A percentile compares a stretch with the other conserved stretches of the same genome.
Evolutionary conservation across 2,329 filamentous ascomycete species (phyloP).

Genomic region (Chaetothyriales sp.): DNA sequence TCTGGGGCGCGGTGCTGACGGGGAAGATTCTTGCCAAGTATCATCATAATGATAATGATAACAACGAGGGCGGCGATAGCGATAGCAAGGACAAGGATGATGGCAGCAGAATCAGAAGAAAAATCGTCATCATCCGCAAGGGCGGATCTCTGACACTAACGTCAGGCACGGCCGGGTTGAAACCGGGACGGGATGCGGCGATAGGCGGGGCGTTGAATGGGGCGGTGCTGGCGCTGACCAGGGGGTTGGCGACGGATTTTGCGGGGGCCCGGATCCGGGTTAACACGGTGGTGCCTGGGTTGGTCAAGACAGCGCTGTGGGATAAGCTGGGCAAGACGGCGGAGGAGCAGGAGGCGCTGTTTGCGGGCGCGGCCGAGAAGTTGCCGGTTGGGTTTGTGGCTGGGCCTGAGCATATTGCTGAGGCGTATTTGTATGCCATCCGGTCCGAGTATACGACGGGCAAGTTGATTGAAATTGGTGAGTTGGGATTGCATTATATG

Average conservation of each 20-base stretch:
- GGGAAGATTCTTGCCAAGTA: conserved; percentile 7
- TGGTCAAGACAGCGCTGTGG: conserved; percentile 34
- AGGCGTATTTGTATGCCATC: conserved; percentile 30
- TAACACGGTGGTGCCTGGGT: conserved; percentile 45
- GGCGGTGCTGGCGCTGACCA: conserved; percentile 38
- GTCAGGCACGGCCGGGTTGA: conserved; percentile 36
- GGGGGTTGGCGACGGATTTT: conserved; percentile 46
- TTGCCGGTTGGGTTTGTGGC: conserved; percentile 22
- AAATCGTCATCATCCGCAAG: conserved; percentile 7
- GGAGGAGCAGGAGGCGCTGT: conserved; percentile 15
- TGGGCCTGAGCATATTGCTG: conserved; percentile 27
- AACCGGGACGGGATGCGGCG: conserved; percentile 37
- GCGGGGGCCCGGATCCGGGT: conserved; percentile 41
- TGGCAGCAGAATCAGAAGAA: background rate
- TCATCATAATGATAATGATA: no score
- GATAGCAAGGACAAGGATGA: conserved; percentile 3
- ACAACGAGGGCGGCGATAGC: background rate
- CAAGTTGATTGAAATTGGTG: conserved; percentile 12
- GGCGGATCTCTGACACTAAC: conserved; percentile 36
- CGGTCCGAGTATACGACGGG: conserved; percentile 12
- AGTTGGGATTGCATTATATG: no score
- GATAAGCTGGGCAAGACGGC: conserved; percentile 14
- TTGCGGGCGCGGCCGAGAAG: conserved; percentile 6
- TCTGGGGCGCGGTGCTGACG: conserved; percentile 10
- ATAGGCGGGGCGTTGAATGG: conserved; percentile 34